Base-by-base conservation (phyloP, 2,329 filamentous ascomycete species). In the Cladosporium cucumerinum region DNA sequence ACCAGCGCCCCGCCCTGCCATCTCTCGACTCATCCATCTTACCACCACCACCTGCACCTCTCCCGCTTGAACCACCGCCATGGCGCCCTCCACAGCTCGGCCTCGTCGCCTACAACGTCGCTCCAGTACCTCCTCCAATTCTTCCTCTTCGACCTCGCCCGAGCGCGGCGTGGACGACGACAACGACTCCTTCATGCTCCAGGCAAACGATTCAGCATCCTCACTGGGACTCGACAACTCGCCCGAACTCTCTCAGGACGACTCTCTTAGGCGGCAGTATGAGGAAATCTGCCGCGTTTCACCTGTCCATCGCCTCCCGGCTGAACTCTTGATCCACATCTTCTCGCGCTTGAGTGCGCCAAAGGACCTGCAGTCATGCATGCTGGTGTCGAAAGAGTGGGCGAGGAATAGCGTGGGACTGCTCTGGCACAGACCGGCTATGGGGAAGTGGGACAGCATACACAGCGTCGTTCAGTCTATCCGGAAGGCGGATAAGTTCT, bases 331-430 rank as follows among this genome's bases (percentile, higher is more conserved):
- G 75, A 97, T 99, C 73, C 86, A 88, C 78, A 89, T 98, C 73
- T 97, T 99, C 78, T 84, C 91, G 39, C 95, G 93, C 77, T 86
- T 99, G 65, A 88, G 84, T 72, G 85, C 93, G 2, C 71, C 76
- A 28, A 81, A 83, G 52, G 94, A 99, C 74, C 85, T 97, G 71
- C 85, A 92, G 70, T 89, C 88, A 78, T 96, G 91, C 78, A 93
- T 98, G 91, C 83, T 95, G 69, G 93, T 97, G n/a, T 97, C 89
- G 74, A 93, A 93, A 78, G 87, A 89, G 68, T 99, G 95, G 95
- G 91, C 95, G 30, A 85, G 90, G 68, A 97, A 97, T 75, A 89
- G 91, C 60, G 95, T 98, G 70, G 94, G 95, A 68, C 85, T 97
- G 69, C 84, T 99, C 25, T 99, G 95, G 95, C 93, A 97, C 77